Conservation (phyloP, 2,329 filamentous ascomycete genomes). For the Helminthosporium solani region DNA sequence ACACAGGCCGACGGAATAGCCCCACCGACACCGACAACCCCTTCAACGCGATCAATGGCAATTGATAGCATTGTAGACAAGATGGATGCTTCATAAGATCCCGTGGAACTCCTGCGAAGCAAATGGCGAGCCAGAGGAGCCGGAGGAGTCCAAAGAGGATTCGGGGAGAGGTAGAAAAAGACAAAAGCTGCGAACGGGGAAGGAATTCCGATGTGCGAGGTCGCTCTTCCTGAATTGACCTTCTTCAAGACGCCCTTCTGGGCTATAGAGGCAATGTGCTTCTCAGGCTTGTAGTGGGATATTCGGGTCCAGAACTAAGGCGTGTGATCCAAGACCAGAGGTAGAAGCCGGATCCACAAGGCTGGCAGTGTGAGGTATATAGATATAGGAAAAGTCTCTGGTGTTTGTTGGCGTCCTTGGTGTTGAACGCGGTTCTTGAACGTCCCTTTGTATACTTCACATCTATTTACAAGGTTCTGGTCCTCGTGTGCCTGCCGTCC, state of each 20-base stretch:
- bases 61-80: slow-evolving; percentile 44
- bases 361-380: no score
- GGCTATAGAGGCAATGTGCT: neutral
- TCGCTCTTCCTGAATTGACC: no score
- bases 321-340: neutral
- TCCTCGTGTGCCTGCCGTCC: no score
- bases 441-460: no score
- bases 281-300: neutral
- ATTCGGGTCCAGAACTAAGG: neutral
- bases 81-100: slow-evolving; percentile 34
- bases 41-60: slow-evolving; percentile 41
- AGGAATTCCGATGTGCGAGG: no score
- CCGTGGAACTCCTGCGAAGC: slow-evolving; percentile 2
- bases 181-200: neutral
- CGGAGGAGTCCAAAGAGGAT: neutral
- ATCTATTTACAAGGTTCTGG: no score
- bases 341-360: neutral
- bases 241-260: neutral
- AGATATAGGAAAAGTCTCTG: no score
- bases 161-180: neutral
- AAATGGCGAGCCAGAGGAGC: neutral
- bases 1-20: slow-evolving; percentile 32
- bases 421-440: no score
- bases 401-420: no score
- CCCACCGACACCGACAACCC: slow-evolving; percentile 40